Percentiles rank a stretch among this genome's conserved stretches.
Evolutionary conservation across 306 rosid genomes (phyloP).

Genomic region (Inga laurina): DNA sequence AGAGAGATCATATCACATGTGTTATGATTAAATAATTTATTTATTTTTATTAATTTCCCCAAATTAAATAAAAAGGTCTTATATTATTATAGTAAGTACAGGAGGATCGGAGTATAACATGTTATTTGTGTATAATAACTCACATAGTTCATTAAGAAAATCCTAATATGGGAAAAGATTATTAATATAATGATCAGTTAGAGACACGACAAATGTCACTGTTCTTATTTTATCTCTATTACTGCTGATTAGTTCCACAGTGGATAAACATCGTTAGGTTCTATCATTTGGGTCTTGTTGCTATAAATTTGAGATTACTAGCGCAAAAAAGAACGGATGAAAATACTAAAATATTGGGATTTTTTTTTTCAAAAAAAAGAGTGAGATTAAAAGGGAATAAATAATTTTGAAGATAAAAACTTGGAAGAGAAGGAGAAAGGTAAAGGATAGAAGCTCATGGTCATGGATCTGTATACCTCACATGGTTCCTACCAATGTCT

Average conservation of each 20-base stretch:
- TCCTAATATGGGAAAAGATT: background rate
- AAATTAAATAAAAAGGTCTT: too few species aligned
- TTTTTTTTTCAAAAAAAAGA: background rate
- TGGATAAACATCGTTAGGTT: background rate
- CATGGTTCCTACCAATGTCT: slow-evolving; percentile 60
- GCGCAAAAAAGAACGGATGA: background rate
- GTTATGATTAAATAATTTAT: too few species aligned
- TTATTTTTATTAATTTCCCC: too few species aligned
- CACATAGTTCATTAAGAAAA: background rate
- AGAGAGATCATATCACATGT: too few species aligned
- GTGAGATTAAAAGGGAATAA: background rate
- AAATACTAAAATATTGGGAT: background rate
- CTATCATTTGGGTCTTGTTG: background rate
- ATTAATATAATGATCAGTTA: too few species aligned
- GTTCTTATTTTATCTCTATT: background rate
- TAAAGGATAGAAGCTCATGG: background rate
- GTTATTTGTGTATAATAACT: too few species aligned
- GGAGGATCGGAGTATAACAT: too few species aligned
- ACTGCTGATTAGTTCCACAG: too few species aligned
- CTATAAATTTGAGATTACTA: background rate
- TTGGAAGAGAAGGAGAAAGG: background rate
- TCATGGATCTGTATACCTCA: slow-evolving; percentile 19
- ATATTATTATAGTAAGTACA: too few species aligned
- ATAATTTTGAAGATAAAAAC: background rate
- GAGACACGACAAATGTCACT: background rate